phyloP scores from a whole-genome alignment of 805 yeast species.

The Ogataea allantospora region DNA sequence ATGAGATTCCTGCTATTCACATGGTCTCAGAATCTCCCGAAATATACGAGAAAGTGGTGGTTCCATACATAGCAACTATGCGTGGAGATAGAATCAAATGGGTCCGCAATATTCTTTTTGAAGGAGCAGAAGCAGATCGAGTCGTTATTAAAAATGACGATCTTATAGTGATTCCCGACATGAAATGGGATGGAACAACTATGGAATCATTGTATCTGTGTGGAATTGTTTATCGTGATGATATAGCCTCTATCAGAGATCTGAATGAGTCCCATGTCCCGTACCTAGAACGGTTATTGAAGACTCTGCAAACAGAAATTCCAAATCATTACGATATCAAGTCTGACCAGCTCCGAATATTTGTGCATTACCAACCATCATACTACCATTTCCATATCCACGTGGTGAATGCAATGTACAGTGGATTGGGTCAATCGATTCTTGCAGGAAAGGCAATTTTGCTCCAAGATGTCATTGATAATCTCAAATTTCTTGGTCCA shows the following conservation, averaged over 20 bases:
- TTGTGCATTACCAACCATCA: conserved; percentile 92
- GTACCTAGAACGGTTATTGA: conserved; percentile 50
- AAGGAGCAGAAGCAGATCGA: conserved; percentile 82
- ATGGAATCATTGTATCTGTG: conserved; percentile 72
- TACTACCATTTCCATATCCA: conserved; percentile 96
- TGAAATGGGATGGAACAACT: conserved; percentile 89
- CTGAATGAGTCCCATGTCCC: conserved; percentile 55
- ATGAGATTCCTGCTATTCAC: conserved; percentile 56
- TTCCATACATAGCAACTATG: conserved; percentile 76
- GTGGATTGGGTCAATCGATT: conserved; percentile 67
- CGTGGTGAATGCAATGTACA: conserved; percentile 70
- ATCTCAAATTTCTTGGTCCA: conserved; percentile 49
- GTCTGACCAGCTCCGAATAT: conserved; percentile 64
- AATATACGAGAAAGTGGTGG: conserved; percentile 56
- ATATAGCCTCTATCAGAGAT: conserved; percentile 75
- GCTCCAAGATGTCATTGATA: conserved; percentile 78
- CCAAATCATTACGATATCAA: conserved; percentile 46
- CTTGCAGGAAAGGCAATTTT: conserved; percentile 78
- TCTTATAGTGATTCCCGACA: conserved; percentile 83
- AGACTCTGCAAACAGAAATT: conserved; percentile 47
- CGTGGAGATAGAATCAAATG: conserved; percentile 78
- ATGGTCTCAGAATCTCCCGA: conserved; percentile 80
- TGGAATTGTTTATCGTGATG: conserved; percentile 67
- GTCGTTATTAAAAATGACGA: conserved; percentile 68
- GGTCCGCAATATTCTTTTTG: conserved; percentile 80